Evolutionary conservation across 2,329 filamentous ascomycete genomes (phyloP).

Genomic region (Pseudogymnoascus sp.): DNA sequence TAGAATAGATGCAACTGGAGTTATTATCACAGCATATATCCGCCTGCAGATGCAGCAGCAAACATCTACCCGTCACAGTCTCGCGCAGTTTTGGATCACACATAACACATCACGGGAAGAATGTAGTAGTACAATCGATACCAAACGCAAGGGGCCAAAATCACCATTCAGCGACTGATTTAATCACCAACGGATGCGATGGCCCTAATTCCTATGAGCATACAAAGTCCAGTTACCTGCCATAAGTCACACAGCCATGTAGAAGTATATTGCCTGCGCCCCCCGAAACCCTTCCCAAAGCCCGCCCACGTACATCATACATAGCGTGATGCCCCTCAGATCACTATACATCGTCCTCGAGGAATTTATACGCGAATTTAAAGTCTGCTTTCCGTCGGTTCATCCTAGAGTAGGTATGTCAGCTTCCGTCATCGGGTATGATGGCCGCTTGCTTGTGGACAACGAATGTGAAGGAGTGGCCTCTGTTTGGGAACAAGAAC

Average conservation of each 20-base stretch:
- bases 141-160: neutral
- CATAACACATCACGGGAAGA: neutral
- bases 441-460: neutral
- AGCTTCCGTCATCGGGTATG: neutral
- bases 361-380: conserved; percentile 95
- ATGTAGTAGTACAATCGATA: neutral
- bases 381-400: conserved; percentile 96
- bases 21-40: neutral
- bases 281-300: neutral
- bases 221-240: conserved; percentile 7
- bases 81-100: neutral
- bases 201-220: neutral
- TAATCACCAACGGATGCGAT: neutral
- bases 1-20: neutral
- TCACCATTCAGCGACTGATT: neutral
- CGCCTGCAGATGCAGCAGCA: neutral
- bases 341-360: conserved; percentile 83
- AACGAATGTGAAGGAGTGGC: conserved; percentile 5
- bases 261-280: conserved; percentile 7
- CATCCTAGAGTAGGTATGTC: conserved; percentile 59
- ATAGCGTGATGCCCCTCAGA: conserved; percentile 53
- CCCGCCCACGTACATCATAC: neutral
- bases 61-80: neutral
- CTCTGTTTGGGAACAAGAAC: neutral
- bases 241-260: conserved; percentile 8